These are phyloP conservation scores for Capsicum baccatum DNA, from an alignment of 257 asterid genomes.

Conservation along the genomic window DNA sequence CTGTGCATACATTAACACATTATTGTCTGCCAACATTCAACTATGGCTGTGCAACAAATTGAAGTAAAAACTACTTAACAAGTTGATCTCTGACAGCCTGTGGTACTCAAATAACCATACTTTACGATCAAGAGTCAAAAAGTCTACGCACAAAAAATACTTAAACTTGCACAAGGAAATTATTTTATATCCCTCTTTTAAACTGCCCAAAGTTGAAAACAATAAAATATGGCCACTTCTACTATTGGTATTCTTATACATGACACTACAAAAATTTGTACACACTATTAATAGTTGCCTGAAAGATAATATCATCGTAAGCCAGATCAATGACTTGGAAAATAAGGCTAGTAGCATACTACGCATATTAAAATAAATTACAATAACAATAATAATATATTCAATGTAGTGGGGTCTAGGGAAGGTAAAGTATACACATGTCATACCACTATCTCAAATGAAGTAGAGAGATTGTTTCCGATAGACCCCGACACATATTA, in stretches of 20 bases:
- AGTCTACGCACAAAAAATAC: neutral
- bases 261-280: neutral
- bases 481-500: neutral
- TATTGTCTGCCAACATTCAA: neutral
- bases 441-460: no score
- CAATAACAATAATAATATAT: no score
- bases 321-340: neutral
- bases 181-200: neutral
- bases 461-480: no score
- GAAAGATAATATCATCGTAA: no score
- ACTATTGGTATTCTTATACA: neutral
- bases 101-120: neutral
- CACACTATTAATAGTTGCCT: no score
- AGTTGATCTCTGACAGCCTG: slow-evolving; percentile 20
- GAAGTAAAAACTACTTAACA: neutral
- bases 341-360: neutral
- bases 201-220: neutral
- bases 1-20: neutral
- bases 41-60: neutral
- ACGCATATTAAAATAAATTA: neutral
- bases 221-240: neutral
- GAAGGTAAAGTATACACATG: no score
- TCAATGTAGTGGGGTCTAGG: no score
- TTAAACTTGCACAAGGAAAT: slow-evolving; percentile 4
- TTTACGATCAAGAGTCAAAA: neutral